phyloP scores from a whole-genome alignment of 2,329 filamentous ascomycete species.

The Sporothrix protearum region DNA sequence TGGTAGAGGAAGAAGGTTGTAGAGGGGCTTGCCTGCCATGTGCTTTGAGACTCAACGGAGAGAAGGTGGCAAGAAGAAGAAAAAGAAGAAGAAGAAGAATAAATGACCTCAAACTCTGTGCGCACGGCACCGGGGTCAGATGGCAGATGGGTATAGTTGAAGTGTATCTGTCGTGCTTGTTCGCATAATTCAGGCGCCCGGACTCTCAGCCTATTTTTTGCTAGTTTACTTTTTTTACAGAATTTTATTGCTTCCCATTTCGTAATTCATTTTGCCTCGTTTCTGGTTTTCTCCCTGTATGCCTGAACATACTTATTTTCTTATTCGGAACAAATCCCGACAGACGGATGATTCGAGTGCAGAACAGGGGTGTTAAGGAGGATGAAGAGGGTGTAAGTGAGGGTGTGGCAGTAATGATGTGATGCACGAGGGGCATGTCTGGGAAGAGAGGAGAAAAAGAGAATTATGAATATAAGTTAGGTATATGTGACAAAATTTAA shows the following conservation, averaged over 20 bases:
- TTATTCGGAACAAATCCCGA: constrained; percentile 18
- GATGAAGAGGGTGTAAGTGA: not conserved
- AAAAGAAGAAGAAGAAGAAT: not conserved
- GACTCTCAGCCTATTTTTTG: too few species aligned
- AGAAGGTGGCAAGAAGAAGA: too few species aligned
- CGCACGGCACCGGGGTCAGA: not conserved
- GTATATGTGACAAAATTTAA: not conserved
- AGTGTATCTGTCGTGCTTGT: constrained; percentile 3
- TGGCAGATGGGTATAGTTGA: not conserved
- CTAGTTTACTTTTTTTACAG: constrained; percentile 13
- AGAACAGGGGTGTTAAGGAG: not conserved
- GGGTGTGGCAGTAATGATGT: not conserved
- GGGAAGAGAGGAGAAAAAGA: not conserved
- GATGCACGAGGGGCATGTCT: not conserved
- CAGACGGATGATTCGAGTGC: constrained; percentile 13
- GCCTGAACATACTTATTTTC: not conserved
- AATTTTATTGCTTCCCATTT: not conserved
- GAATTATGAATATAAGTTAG: not conserved
- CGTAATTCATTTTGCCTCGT: not conserved
- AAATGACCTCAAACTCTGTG: not conserved
- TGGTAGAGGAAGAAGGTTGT: not conserved
- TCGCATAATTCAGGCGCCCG: constrained; percentile 14
- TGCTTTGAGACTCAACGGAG: not conserved
- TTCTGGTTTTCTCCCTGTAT: not conserved
- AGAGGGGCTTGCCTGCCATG: not conserved